Percentiles rank a stretch among this genome's conserved stretches.
Conservation (phyloP, 345 rosid genomes). For the Eutrema heterophyllum region DNA sequence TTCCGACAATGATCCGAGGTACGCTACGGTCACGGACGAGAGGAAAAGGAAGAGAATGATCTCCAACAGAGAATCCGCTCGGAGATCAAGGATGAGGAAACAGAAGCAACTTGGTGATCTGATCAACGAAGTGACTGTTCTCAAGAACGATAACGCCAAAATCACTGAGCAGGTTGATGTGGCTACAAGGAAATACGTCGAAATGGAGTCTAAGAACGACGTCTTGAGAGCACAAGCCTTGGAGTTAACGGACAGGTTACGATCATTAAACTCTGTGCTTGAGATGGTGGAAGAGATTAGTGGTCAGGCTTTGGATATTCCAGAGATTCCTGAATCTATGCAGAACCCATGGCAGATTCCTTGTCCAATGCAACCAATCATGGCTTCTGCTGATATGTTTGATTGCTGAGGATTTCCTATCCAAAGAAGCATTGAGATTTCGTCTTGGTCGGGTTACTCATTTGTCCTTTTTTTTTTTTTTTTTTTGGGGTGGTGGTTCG, state of each 20-base stretch:
- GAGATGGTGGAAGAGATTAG: slow-evolving; percentile 54
- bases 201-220: slow-evolving; percentile 59
- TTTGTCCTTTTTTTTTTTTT: background rate
- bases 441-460: background rate
- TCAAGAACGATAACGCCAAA: slow-evolving; percentile 47
- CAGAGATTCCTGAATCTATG: slow-evolving; percentile 59
- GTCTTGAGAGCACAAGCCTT: slow-evolving; percentile 60
- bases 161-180: slow-evolving; percentile 35
- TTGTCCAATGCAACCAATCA: slow-evolving; percentile 44
- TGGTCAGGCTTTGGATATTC: slow-evolving; percentile 57
- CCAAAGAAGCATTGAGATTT: background rate
- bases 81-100: slow-evolving; percentile 78
- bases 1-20: slow-evolving; percentile 58
- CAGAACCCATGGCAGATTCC: slow-evolving; percentile 65
- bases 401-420: slow-evolving; percentile 26
- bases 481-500: slow-evolving; percentile 6
- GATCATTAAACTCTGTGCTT: slow-evolving; percentile 54
- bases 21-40: slow-evolving; percentile 45
- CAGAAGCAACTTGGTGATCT: slow-evolving; percentile 66
- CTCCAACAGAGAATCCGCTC: slow-evolving; percentile 85
- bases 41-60: slow-evolving; percentile 86
- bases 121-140: slow-evolving; percentile 39
- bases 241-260: slow-evolving; percentile 64
- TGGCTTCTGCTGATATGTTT: slow-evolving; percentile 48
- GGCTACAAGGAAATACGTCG: slow-evolving; percentile 29